These are phyloP conservation scores for Cymbidium sinense DNA, from an alignment of 106 monocot species.

Conservation along the genomic window DNA sequence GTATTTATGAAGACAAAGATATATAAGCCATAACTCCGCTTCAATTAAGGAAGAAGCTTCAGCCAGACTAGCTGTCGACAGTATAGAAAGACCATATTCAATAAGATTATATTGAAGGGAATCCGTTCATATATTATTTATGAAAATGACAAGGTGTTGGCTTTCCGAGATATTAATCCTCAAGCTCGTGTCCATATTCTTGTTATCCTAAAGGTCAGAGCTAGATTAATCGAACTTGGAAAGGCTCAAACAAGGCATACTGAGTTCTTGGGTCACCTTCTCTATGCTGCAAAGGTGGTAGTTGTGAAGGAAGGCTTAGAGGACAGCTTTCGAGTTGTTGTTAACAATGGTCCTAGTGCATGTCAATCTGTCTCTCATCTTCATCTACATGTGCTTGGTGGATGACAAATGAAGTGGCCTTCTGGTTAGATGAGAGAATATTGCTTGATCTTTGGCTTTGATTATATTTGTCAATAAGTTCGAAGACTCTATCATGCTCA, in stretches of 20 bases:
- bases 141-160: constrained; percentile 91
- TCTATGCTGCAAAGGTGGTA: constrained; percentile 73
- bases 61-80: constrained; percentile 51
- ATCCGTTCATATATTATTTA: constrained; percentile 77
- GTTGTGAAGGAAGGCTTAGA: constrained; percentile 87
- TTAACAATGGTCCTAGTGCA: constrained; percentile 74
- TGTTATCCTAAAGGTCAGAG: constrained; percentile 77
- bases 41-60: constrained; percentile 67
- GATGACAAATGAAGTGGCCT: constrained; percentile 92
- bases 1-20: no score
- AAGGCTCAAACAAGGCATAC: constrained; percentile 84
- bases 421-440: constrained; percentile 42
- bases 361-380: constrained; percentile 95
- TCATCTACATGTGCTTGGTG: constrained; percentile 84
- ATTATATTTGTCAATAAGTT: no score
- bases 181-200: constrained; percentile 96
- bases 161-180: constrained; percentile 82
- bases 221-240: constrained; percentile 77
- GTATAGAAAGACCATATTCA: constrained; percentile 59
- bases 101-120: constrained; percentile 91
- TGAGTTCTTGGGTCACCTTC: constrained; percentile 80
- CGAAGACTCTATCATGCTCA: no score
- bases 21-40: constrained; percentile 29
- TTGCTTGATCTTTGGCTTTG: no score
- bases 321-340: constrained; percentile 72